Conservation (phyloP, 1,284 basidiomycete genomes). For the Microbotryum violaceum region DNA sequence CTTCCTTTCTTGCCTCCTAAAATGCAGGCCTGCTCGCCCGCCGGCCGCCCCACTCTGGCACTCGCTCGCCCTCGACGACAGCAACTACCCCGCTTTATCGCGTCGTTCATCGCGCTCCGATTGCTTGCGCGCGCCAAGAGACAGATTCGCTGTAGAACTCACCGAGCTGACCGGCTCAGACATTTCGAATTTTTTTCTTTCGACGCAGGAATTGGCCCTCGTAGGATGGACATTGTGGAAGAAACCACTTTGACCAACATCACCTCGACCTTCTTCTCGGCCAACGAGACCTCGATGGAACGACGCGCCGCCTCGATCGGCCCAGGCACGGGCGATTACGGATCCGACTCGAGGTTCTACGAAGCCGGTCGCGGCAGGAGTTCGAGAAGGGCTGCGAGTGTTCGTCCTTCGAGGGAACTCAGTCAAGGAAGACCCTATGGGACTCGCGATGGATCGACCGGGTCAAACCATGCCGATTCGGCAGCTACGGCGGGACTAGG, state of each 20-base stretch:
- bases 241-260: constrained; percentile 69
- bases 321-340: constrained; percentile 50
- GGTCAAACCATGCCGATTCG: neutral
- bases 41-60: no score
- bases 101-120: no score
- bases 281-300: constrained; percentile 33
- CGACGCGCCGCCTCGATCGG: constrained; percentile 69
- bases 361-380: constrained; percentile 11
- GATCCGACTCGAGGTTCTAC: neutral
- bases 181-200: neutral
- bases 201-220: constrained; percentile 61
- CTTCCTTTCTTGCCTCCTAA: neutral
- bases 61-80: no score
- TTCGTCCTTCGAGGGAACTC: constrained; percentile 21
- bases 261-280: constrained; percentile 65
- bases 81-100: no score
- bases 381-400: constrained; percentile 17
- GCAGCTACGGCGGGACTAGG: neutral
- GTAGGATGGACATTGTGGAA: constrained; percentile 70
- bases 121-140: no score
- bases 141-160: no score
- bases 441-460: constrained; percentile 8
- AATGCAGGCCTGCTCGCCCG: no score
- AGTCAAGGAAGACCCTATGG: constrained; percentile 21
- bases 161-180: neutral